Evolutionary conservation across 1,139 yeast species (phyloP).

Genomic region (Suhomyces chickasaworum): DNA sequence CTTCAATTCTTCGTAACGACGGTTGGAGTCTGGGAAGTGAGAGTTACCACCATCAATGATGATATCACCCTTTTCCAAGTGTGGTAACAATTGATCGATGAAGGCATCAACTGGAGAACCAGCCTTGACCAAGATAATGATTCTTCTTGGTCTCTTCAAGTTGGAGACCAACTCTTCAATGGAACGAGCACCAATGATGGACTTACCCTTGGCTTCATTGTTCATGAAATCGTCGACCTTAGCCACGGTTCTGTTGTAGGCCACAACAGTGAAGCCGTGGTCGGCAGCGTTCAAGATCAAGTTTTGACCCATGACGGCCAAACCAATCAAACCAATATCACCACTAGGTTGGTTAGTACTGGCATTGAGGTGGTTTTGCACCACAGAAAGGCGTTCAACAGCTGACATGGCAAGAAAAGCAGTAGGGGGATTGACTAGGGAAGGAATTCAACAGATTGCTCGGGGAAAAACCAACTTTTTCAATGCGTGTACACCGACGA

Average conservation of each 20-base stretch:
- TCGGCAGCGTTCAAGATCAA: constrained; percentile 97
- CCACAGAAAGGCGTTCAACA: constrained; percentile 13
- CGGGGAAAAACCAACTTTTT: not conserved
- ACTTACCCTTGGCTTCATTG: constrained; percentile 91
- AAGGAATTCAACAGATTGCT: not conserved
- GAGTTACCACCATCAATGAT: constrained; percentile 99
- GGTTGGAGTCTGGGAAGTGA: constrained; percentile 97
- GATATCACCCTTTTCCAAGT: constrained; percentile 95
- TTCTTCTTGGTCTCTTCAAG: constrained; percentile 96
- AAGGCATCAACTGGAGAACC: constrained; percentile 94
- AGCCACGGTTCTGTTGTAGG: constrained; percentile 95
- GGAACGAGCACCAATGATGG: constrained; percentile 94
- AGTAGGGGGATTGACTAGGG: too few relatives aligned
- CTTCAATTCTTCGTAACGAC: constrained; percentile 90
- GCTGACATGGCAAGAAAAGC: not conserved
- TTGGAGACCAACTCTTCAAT: constrained; percentile 83
- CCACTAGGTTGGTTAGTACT: constrained; percentile 55
- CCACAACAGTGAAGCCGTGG: constrained; percentile 96
- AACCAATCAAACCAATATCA: constrained; percentile 98
- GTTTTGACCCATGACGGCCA: constrained; percentile 99
- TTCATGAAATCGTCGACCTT: constrained; percentile 93
- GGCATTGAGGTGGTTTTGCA: constrained; percentile 18
- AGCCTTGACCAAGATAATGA: constrained; percentile 92
- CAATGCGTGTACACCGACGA: not conserved
- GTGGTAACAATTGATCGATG: constrained; percentile 84